Evolutionary conservation across 768 basidiomycete species (phyloP), one percentile per base, ranked within the genome.

Genomic region (Lyophyllum semitale): DNA sequence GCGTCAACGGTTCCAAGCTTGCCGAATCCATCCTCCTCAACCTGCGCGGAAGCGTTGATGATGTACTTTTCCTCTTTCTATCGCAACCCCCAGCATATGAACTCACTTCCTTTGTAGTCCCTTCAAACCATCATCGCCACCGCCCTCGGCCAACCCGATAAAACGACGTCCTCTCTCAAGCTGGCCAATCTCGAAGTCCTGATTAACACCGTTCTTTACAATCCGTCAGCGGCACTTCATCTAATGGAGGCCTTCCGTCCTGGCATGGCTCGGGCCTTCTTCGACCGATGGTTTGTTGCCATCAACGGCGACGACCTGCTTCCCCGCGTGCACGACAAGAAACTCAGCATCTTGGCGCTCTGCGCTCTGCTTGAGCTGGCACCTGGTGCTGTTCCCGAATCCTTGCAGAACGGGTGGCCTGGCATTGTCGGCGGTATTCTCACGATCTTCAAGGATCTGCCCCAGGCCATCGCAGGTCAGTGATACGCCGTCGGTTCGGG

Each of bases 271-370:
- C 84, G 87, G 33, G 65, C 70, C n/a, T 93, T 95, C 78, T 93
- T 95, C 66, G 84, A 91, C 65, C 80, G 76, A 59, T 95, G 93
- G 93, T 94, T 95, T 66, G 80, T 71, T 11, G 83, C 84, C 11
- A 89, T 93, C 70, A 85, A 84, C 54, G 72, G 73, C 47, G 77
- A 78, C 29, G 75, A 68, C 23, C 80, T 77, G 45, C 79, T 94
- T 32, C 90, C 91, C 12, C 84, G 93, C 18, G 92, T 96, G 41
- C 93, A 96, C 66, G 93, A 95, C 73, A 93, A 94, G 81, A 93
- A 89, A 71, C 74, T 95, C 54, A 84, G 82, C 61, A 83, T 95
- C 53, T 67, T 91, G 54, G 84, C 93, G 9, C 68, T 95, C 53
- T 90, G 87, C 58, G 84, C 85, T 42, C 71, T 95, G 55, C 74